Percentiles rank a stretch among this genome's conserved stretches.
Evolutionary conservation across 805 yeast genomes (phyloP).

Genomic region (Yarrowia bubula): DNA sequence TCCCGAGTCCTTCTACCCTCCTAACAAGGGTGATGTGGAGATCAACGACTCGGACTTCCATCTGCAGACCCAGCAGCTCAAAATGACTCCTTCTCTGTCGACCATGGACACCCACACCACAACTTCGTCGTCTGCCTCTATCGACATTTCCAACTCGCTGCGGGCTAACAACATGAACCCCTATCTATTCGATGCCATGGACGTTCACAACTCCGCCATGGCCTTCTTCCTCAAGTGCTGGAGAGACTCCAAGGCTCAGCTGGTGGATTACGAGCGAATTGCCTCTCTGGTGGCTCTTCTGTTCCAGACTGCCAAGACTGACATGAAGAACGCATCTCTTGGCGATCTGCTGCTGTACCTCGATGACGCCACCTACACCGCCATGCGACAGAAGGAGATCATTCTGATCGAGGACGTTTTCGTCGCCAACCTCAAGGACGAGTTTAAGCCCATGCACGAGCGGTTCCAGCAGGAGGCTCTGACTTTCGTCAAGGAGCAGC

Average conservation of each 20-base stretch:
- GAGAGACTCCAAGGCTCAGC: slow-evolving; percentile 44
- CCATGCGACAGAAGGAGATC: slow-evolving; percentile 57
- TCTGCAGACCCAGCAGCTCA: slow-evolving; percentile 8
- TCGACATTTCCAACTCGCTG: slow-evolving; percentile 1
- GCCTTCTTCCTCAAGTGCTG: slow-evolving; percentile 32
- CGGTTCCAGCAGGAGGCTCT: slow-evolving; percentile 56
- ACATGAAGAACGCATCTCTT: slow-evolving; percentile 33
- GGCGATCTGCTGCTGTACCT: slow-evolving; percentile 51
- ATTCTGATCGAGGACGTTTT: slow-evolving; percentile 33
- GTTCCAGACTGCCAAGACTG: slow-evolving; percentile 32
- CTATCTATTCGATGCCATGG: slow-evolving; percentile 17
- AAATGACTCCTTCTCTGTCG: slow-evolving; percentile 13
- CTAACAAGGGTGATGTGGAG: slow-evolving; percentile 23
- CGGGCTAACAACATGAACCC: slow-evolving; percentile 23
- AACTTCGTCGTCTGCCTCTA: slow-evolving; percentile 6
- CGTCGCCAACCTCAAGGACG: slow-evolving; percentile 16
- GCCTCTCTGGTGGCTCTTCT: slow-evolving; percentile 46
- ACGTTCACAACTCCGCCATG: slow-evolving; percentile 20
- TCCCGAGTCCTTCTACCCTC: slow-evolving; percentile 25
- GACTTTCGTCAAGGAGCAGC: slow-evolving; percentile 72
- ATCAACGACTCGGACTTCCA: slow-evolving; percentile 25
- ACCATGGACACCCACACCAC: slow-evolving; percentile 24
- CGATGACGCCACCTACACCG: slow-evolving; percentile 45
- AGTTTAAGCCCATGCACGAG: slow-evolving; percentile 44
- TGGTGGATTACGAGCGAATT: slow-evolving; percentile 53